These are phyloP conservation scores for Candida sphagnicola DNA, from an alignment of 805 yeast species.

Conservation along the genomic window DNA sequence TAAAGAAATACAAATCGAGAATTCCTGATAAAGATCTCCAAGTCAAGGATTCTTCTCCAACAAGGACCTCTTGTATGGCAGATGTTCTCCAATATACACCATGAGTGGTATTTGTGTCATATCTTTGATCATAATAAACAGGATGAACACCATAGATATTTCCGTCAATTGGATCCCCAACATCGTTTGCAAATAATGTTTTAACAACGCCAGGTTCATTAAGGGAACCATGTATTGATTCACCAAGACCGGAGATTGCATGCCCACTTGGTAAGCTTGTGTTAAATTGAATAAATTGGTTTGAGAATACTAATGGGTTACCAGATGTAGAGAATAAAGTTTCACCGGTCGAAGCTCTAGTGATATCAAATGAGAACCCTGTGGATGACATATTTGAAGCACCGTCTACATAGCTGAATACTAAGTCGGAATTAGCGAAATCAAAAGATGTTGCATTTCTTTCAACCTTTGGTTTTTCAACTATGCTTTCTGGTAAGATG, in stretches of 20 bases:
- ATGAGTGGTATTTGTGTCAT: slow-evolving; percentile 18
- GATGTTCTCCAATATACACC: slow-evolving; percentile 28
- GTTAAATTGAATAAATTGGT: slow-evolving; percentile 27
- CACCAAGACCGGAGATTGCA: slow-evolving; percentile 27
- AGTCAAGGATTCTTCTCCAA: slow-evolving; percentile 20
- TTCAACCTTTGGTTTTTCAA: slow-evolving; percentile 12
- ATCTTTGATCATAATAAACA: slow-evolving; percentile 25
- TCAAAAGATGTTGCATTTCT: slow-evolving; percentile 4
- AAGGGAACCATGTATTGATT: slow-evolving; percentile 23
- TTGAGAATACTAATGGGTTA: slow-evolving; percentile 25
- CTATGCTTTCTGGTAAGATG: slow-evolving; percentile 15
- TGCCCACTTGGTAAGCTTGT: slow-evolving; percentile 23
- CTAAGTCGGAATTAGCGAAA: slow-evolving; percentile 13
- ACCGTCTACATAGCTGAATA: slow-evolving; percentile 10
- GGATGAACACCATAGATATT: slow-evolving; percentile 32
- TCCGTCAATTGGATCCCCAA: slow-evolving; percentile 21
- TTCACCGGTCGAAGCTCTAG: slow-evolving; percentile 18
- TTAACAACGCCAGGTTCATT: slow-evolving; percentile 22
- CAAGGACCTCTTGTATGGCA: slow-evolving; percentile 23
- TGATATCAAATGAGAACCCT: slow-evolving; percentile 14
- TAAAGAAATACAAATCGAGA: slow-evolving; percentile 22
- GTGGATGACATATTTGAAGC: background rate
- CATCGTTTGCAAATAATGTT: slow-evolving; percentile 26
- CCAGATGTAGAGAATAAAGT: slow-evolving; percentile 24
- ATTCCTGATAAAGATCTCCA: slow-evolving; percentile 27